Evolutionary conservation across 2,329 filamentous ascomycete genomes (phyloP), one percentile per base, ranked within the genome.

Genomic region (Ophiostoma novo-ulmi): DNA sequence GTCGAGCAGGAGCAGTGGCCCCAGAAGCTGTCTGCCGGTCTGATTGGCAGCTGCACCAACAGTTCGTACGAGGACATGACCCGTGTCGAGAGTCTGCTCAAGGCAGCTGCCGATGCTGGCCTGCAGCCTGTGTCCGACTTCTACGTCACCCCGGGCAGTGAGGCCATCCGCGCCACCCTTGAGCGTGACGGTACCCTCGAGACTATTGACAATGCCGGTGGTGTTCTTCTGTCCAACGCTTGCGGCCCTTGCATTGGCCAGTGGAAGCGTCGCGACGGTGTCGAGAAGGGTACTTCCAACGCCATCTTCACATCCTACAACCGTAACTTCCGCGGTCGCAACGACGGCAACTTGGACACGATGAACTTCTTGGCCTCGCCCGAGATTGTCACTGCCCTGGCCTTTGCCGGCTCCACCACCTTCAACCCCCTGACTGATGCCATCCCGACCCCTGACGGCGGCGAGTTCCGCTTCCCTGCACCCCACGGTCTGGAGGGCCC

Each of bases 1-100:
- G 92, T 97, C 31, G 85, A 91, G 80, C 85, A 90, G 76, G 93
- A 97, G 80, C 83, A 91, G 68, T 99, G 95, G 95, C 95, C 95
- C 1, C 87, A 92, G 78, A 93, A 90, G 73, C 90, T 99, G 73
- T 95, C 93, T 14, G 94, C 95, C 36, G 94, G 94, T 69, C 86
- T 99, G 70, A 99, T 99, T 78, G 95, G 95, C 72, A 97, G 93
- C 82, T 99, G 95, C 85, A 99, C 95, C 68, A 99, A 99, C 85
- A 97, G 92, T 80, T 98, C 95, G 1, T 99, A 98, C 80, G 91
- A 97, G 81, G 95, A 99, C 79, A 99, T 99, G 95, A 96, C 94
- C 48, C 90, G 94, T 73, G 92, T 94, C 17, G 94, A 97, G 81
- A 89, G 93, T 77, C 87, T 99, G 71, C 92, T 98, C 71, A 94